A percentile compares a stretch with the other conserved stretches of the same genome.
Evolutionary conservation across 192 early-diverging fungal species (phyloP).

Genomic region (Coemansia interrupta): DNA sequence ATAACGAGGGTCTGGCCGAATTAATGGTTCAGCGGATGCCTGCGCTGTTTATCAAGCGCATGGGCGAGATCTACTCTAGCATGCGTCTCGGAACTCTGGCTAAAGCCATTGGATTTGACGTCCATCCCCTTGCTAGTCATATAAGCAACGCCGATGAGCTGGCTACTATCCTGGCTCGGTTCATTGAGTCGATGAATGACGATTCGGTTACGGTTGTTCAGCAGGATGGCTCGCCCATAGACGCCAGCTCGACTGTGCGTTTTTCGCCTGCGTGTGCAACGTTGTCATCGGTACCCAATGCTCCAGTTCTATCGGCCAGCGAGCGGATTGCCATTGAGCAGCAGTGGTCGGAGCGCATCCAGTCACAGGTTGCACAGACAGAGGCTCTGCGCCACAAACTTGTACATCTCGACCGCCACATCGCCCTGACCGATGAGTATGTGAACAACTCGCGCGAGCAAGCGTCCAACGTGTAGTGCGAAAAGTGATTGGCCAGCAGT

Average conservation of each 20-base stretch:
- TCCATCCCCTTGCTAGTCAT: slow-evolving; percentile 17
- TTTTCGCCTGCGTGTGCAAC: slow-evolving; percentile 13
- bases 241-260: slow-evolving; percentile 10
- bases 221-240: background rate
- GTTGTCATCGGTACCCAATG: slow-evolving; percentile 9
- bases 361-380: slow-evolving; percentile 14
- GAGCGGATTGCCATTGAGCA: slow-evolving; percentile 12
- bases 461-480: background rate
- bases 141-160: slow-evolving; percentile 1
- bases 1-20: slow-evolving; percentile 22
- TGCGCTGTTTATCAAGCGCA: slow-evolving; percentile 20
- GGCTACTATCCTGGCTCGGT: slow-evolving; percentile 15
- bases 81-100: slow-evolving; percentile 20
- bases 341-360: slow-evolving; percentile 20
- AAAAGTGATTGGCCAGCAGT: background rate
- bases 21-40: slow-evolving; percentile 19
- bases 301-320: background rate
- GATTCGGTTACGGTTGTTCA: slow-evolving; percentile 12
- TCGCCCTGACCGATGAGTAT: slow-evolving; percentile 42
- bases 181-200: slow-evolving; percentile 30
- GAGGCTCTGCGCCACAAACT: slow-evolving; percentile 16
- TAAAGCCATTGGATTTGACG: slow-evolving; percentile 21
- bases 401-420: slow-evolving; percentile 28
- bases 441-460: slow-evolving; percentile 14
- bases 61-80: slow-evolving; percentile 22